Base-by-base conservation (phyloP, 176 grass and related monocot genomes). In the Tillandsia leiboldiana region DNA sequence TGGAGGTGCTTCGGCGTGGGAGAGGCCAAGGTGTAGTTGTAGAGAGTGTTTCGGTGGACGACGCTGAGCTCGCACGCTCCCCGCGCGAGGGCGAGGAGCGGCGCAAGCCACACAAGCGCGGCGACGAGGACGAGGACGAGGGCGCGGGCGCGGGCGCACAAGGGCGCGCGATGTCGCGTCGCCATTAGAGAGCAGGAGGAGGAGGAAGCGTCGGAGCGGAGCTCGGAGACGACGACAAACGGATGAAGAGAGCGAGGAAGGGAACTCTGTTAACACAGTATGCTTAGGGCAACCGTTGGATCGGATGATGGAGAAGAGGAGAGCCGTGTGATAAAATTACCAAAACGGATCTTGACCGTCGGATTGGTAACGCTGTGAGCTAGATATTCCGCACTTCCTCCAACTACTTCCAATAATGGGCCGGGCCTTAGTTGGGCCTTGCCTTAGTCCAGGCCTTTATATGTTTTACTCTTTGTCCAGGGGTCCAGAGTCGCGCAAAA, bases 1-100 rank as follows among this genome's bases (percentile, higher is more conserved):
- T 96, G 92, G 59, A 73, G 88, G 70, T 87, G 87, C 65, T 72
- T 69, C 22, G 72, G 53, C 27, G 89, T 85, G 53, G 80, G 89
- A 70, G 84, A 75, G 12, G 89, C 74, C 78, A 93, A 83, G 72
- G 51, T 81, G 84, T 92, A 97, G 84, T 76, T 86, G 73, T 87
- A 97, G 53, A 93, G 61, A 62, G 64, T 70, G 63, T 77, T 56
- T 3, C 80, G 63, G 14, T 53, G 66, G 7, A 3, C 69, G 63
- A 87, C 79, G 51, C 84, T 76, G 63, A 90, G 53, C 48, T 93
- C 87, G 80, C 94, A 99, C 27, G 72, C 68, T 51, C 72, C 72
- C 65, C 66, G 10, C 73, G 49, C 65, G 50, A 80, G 33, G 61
- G 56, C 69, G 58, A 85, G 57, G 24, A 81, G n/a, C 29, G 48